A percentile compares a stretch with the other conserved stretches of the same genome.
phyloP scores from a whole-genome alignment of 495 filamentous ascomycete genomes.

The Penicillium bovifimosum region DNA sequence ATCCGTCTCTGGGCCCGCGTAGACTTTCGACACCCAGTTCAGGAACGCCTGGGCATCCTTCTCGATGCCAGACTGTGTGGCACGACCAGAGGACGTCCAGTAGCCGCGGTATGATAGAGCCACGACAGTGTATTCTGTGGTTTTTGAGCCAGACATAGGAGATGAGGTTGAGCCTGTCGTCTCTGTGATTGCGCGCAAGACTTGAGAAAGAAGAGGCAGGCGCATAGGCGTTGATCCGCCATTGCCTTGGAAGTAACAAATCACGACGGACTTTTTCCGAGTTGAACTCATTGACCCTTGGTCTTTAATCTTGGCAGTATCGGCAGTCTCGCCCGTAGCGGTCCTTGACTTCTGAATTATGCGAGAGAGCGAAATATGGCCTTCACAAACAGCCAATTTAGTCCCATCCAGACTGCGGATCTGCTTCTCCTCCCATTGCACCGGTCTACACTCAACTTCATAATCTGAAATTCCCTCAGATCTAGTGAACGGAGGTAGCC shows the following conservation, averaged over 20 bases:
- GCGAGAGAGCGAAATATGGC: constrained; percentile 16
- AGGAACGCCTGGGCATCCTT: constrained; percentile 58
- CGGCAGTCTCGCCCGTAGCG: no score
- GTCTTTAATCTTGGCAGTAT: not conserved
- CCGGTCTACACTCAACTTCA: constrained; percentile 46
- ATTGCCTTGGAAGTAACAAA: constrained; percentile 40
- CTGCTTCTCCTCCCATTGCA: constrained; percentile 58
- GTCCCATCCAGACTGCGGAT: constrained; percentile 55
- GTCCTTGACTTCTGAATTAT: not conserved
- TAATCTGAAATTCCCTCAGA: constrained; percentile 57
- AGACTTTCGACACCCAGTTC: constrained; percentile 44
- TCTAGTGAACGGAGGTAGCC: constrained; percentile 54
- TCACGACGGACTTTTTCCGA: constrained; percentile 22
- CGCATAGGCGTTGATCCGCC: constrained; percentile 55
- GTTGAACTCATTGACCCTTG: not conserved
- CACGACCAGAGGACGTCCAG: constrained; percentile 69
- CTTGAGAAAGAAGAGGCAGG: constrained; percentile 59
- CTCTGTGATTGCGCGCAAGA: constrained; percentile 19
- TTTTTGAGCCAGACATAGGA: not conserved
- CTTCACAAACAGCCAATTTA: constrained; percentile 51
- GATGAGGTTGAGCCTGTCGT: not conserved
- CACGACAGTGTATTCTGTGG: constrained; percentile 47
- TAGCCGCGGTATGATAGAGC: constrained; percentile 72
- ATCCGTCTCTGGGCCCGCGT: constrained; percentile 19
- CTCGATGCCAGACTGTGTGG: constrained; percentile 61